Conservation (phyloP, 306 rosid species). For the Arachis hypogaea region DNA sequence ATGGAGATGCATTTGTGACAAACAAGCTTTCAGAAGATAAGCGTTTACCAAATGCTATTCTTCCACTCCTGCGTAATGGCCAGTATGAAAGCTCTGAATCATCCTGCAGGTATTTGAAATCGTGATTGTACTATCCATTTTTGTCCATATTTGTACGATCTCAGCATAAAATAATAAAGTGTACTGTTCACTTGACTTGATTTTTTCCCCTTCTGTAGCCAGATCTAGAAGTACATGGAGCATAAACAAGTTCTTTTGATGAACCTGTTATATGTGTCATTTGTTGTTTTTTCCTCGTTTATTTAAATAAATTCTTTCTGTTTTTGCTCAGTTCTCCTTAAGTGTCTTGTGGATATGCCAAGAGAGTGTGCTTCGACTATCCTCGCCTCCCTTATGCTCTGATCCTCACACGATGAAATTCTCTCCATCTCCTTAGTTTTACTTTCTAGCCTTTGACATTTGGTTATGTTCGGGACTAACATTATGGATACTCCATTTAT, state of each 20-base stretch:
- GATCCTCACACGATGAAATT: neutral
- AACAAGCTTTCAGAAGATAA: constrained; percentile 71
- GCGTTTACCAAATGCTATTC: constrained; percentile 79
- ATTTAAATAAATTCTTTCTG: neutral
- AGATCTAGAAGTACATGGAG: constrained; percentile 12
- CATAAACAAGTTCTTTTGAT: constrained; percentile 14
- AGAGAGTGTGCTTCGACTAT: no score
- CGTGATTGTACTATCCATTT: constrained; percentile 35
- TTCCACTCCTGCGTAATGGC: constrained; percentile 79
- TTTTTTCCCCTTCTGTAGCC: constrained; percentile 19
- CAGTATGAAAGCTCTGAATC: constrained; percentile 99
- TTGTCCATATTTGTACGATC: constrained; percentile 26
- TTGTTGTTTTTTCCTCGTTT: constrained; percentile 21
- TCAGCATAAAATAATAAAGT: constrained; percentile 13
- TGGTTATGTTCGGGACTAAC: neutral
- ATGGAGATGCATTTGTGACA: constrained; percentile 57
- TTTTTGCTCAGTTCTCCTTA: constrained; percentile 2
- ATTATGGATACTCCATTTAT: neutral
- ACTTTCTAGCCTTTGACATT: neutral
- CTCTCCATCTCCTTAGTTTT: neutral
- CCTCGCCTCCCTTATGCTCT: neutral
- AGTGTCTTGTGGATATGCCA: no score
- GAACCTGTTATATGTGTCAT: constrained; percentile 14
- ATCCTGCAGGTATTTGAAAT: constrained; percentile 76
- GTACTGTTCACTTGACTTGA: neutral